phyloP scores from a whole-genome alignment of 768 basidiomycete species.

The Collybia sordida region DNA sequence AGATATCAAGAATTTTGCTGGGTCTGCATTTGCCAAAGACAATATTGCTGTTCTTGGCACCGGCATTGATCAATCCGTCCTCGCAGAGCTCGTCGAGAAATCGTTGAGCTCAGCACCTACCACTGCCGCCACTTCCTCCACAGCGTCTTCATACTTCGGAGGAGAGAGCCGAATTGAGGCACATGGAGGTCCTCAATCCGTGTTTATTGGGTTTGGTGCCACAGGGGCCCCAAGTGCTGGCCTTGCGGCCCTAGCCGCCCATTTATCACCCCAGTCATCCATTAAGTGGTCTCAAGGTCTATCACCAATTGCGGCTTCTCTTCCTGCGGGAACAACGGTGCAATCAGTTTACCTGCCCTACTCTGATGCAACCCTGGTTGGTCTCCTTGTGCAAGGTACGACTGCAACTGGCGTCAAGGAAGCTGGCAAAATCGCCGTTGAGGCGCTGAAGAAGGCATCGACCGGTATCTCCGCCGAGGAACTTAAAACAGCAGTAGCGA shows the following conservation, averaged over 20 bases:
- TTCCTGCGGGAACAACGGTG: constrained; percentile 63
- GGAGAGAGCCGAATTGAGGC: constrained; percentile 81
- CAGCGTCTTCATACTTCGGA: constrained; percentile 61
- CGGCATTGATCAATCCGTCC: constrained; percentile 72
- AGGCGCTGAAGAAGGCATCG: constrained; percentile 64
- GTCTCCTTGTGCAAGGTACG: constrained; percentile 73
- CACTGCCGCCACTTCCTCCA: constrained; percentile 31
- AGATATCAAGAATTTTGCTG: constrained; percentile 75
- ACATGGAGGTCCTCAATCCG: constrained; percentile 63
- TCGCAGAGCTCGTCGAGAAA: constrained; percentile 71
- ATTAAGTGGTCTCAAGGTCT: constrained; percentile 86
- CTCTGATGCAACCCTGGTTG: constrained; percentile 89
- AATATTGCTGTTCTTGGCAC: constrained; percentile 88
- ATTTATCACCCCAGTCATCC: constrained; percentile 75
- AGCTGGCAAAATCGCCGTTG: constrained; percentile 67
- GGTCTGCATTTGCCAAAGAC: constrained; percentile 68
- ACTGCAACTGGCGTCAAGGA: constrained; percentile 63
- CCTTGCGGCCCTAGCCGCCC: constrained; percentile 75
- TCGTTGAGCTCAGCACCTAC: constrained; percentile 52
- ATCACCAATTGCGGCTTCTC: constrained; percentile 62
- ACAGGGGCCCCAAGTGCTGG: constrained; percentile 63
- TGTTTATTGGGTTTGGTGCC: constrained; percentile 89
- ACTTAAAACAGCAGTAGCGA: constrained; percentile 78
- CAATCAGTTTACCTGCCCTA: constrained; percentile 82
- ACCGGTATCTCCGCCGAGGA: constrained; percentile 64